Conservation (phyloP, 257 asterid genomes). For the Coffea canephora region DNA sequence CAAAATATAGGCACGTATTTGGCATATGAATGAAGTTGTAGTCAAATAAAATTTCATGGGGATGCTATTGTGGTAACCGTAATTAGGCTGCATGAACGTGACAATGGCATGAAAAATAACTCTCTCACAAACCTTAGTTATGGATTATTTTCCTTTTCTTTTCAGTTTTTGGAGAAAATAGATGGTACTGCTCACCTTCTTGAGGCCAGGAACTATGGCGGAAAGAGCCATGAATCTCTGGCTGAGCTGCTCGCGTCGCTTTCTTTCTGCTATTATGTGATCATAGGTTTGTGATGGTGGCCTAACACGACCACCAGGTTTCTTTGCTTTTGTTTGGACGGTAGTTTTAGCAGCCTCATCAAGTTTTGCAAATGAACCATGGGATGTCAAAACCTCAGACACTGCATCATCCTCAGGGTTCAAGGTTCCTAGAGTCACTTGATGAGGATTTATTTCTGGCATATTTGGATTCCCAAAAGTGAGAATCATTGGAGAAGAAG, state of each 20-base stretch:
- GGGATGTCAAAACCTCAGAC: slow-evolving; percentile 16
- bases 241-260: slow-evolving; percentile 29
- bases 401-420: slow-evolving; percentile 14
- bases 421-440: not conserved
- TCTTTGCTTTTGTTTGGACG: not conserved
- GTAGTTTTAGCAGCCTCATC: not conserved
- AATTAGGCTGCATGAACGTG: too few relatives aligned
- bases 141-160: too few relatives aligned
- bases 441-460: not conserved
- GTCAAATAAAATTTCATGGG: too few relatives aligned
- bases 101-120: too few relatives aligned
- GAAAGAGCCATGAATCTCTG: slow-evolving; percentile 25
- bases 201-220: slow-evolving; percentile 29
- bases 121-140: too few relatives aligned
- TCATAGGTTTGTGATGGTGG: slow-evolving; percentile 20
- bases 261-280: slow-evolving; percentile 24
- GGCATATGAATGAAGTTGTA: too few relatives aligned
- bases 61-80: too few relatives aligned
- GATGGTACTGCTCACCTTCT: slow-evolving; percentile 17
- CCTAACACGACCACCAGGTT: not conserved
- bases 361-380: not conserved
- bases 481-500: slow-evolving; percentile 17
- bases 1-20: too few relatives aligned
- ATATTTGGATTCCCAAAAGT: slow-evolving; percentile 16
- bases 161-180: not conserved